phyloP scores from a whole-genome alignment of 345 rosid species.

The Euphorbia lathyris region DNA sequence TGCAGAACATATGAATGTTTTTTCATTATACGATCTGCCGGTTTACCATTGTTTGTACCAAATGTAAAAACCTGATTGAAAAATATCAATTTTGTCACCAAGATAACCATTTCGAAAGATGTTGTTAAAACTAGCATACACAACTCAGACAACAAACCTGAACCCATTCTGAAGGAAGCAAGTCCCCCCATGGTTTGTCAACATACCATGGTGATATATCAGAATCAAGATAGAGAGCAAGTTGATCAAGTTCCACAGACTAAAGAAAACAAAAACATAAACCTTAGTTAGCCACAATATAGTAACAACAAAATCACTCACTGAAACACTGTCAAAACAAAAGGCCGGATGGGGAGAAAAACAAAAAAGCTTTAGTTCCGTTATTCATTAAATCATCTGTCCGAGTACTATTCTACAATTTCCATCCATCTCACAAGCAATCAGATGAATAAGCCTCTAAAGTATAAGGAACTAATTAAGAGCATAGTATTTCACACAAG shows the following conservation, averaged over 20 bases:
- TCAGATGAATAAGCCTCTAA: neutral
- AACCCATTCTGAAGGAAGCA: slow-evolving; percentile 88
- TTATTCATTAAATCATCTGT: neutral
- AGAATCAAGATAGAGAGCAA: slow-evolving; percentile 91
- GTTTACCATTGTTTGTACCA: slow-evolving; percentile 78
- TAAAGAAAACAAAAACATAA: slow-evolving; percentile 24
- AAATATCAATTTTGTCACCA: slow-evolving; percentile 2
- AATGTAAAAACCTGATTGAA: slow-evolving; percentile 64
- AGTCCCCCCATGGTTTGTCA: slow-evolving; percentile 77
- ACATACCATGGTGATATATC: slow-evolving; percentile 83
- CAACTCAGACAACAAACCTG: slow-evolving; percentile 46
- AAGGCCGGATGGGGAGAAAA: neutral
- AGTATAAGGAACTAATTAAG: neutral
- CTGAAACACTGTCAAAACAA: neutral
- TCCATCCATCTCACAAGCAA: neutral
- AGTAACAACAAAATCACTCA: neutral
- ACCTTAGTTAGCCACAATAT: slow-evolving; percentile 16
- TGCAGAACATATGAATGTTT: slow-evolving; percentile 79
- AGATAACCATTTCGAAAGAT: neutral
- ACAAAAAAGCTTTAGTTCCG: neutral
- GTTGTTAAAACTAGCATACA: slow-evolving; percentile 4
- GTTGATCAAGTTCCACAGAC: slow-evolving; percentile 88
- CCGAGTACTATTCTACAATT: slow-evolving; percentile 1
- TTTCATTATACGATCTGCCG: slow-evolving; percentile 53
- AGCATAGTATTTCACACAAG: neutral